Percentiles rank a stretch among this genome's conserved stretches.
These are phyloP conservation scores for Jacaranda copaia DNA, from an alignment of 257 asterid genomes.

Conservation along the genomic window DNA sequence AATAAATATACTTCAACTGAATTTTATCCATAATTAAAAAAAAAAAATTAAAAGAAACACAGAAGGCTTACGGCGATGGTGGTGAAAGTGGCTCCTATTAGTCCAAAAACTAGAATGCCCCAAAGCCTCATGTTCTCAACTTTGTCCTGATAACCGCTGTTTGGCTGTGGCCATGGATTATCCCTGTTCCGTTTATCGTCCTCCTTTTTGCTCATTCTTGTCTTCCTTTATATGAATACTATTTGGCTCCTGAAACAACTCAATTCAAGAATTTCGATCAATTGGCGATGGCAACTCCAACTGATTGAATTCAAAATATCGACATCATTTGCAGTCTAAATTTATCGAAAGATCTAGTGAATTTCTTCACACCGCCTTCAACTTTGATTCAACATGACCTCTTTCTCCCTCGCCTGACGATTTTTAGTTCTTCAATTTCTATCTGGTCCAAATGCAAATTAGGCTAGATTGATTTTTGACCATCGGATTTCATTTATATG, in stretches of 20 bases:
- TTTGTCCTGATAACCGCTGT: constrained; percentile 41
- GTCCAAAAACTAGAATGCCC: constrained; percentile 71
- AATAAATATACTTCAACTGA: background rate
- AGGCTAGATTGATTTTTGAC: background rate
- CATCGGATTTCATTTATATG: background rate
- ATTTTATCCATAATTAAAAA: background rate
- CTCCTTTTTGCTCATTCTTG: constrained; percentile 59
- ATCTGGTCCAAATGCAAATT: background rate
- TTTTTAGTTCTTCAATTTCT: too few species aligned
- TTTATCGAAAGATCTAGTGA: constrained; percentile 10
- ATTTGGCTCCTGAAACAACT: constrained; percentile 20
- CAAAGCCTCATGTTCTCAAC: constrained; percentile 60
- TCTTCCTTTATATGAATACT: background rate
- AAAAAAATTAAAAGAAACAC: background rate
- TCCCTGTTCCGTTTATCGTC: constrained; percentile 47
- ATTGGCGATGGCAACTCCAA: constrained; percentile 15
- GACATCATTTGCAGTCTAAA: constrained; percentile 9
- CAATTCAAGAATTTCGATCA: constrained; percentile 17
- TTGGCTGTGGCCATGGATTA: constrained; percentile 51
- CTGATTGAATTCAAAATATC: constrained; percentile 10
- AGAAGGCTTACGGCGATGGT: constrained; percentile 67
- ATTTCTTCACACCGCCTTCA: constrained; percentile 34
- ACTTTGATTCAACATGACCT: background rate
- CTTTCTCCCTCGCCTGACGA: too few species aligned
- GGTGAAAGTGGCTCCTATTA: constrained; percentile 86